Evolutionary conservation across 768 basidiomycete genomes (phyloP), one percentile per base, ranked within the genome.

Genomic region (Chalciporus pseudorubinellus): DNA sequence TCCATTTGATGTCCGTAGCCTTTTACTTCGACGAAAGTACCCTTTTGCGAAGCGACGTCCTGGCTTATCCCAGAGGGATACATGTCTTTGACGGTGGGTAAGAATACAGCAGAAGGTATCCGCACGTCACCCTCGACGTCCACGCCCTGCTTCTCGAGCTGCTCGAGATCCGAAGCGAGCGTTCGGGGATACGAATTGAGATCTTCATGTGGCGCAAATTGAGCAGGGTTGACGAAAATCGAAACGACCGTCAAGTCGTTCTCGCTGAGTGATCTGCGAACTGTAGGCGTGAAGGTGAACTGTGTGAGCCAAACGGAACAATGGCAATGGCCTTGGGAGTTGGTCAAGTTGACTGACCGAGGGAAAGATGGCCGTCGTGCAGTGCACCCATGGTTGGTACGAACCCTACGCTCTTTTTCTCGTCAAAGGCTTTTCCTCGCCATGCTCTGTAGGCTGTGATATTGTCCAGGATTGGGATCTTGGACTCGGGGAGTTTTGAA

Each of bases 301-400:
- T 24, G 44, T 41, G 41, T 54, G 50, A 49, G 48, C 44, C n/a
- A 29, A 36, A 18, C 16, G 31, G 36, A 34, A 36, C 2, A 6
- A 19, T 9, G 46, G 44, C n/a, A n/a, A n/a, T n/a, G n/a, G n/a
- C n/a, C n/a, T 24, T 31, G 46, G 26, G 26, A 26, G 26, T 9
- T 26, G 7, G 26, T 26, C 5, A 62, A 16, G 81, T 46, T 51
- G 24, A 55, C 84, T 56, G 59, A 97, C 95, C 90, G 31, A 99
- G 84, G 47, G 89, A 82, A 39, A 98, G 75, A 67, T 98, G 97
- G 1, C 97, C 97, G 9, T 88, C 84, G 66, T 99, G 97, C 39
- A 99, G 72, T 2, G 95, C 95, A 19, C 95, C 95, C 95, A 98
- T 98, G 11, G 97, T 99, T 1, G 97, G 82, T n/a, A 99, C 93